These are phyloP conservation scores for Gymnopilus junonius DNA, from an alignment of 768 basidiomycete genomes.

Conservation along the genomic window DNA sequence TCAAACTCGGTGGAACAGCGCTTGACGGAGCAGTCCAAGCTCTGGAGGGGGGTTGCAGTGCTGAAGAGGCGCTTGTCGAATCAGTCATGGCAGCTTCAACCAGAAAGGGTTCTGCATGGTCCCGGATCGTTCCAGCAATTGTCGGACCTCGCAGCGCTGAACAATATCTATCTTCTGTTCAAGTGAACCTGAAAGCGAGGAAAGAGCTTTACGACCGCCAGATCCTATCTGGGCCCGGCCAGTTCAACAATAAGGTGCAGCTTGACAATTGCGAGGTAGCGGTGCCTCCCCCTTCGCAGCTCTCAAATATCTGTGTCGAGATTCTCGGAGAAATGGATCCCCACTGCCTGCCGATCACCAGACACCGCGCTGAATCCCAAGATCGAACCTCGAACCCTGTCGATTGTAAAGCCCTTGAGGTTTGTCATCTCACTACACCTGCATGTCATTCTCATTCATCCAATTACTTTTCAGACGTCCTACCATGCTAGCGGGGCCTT, in stretches of 20 bases:
- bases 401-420: background rate
- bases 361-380: background rate
- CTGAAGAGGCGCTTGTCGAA: conserved; percentile 47
- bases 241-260: conserved; percentile 40
- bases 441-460: background rate
- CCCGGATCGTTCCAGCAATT: conserved; percentile 41
- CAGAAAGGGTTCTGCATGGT: conserved; percentile 44
- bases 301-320: conserved; percentile 36
- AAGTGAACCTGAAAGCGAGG: conserved; percentile 47
- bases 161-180: conserved; percentile 50
- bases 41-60: conserved; percentile 32
- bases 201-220: conserved; percentile 43
- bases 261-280: conserved; percentile 26
- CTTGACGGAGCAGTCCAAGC: conserved; percentile 33
- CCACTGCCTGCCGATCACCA: background rate
- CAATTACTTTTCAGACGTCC: background rate
- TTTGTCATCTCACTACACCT: background rate
- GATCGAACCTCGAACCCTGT: background rate
- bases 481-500: background rate
- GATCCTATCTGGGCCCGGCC: conserved; percentile 47
- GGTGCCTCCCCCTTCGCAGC: conserved; percentile 39
- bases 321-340: conserved; percentile 29
- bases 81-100: conserved; percentile 47
- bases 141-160: conserved; percentile 40
- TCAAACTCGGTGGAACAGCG: conserved; percentile 37